Conservation (phyloP, 176 grass and related monocot genomes). For the Eragrostis curvula region DNA sequence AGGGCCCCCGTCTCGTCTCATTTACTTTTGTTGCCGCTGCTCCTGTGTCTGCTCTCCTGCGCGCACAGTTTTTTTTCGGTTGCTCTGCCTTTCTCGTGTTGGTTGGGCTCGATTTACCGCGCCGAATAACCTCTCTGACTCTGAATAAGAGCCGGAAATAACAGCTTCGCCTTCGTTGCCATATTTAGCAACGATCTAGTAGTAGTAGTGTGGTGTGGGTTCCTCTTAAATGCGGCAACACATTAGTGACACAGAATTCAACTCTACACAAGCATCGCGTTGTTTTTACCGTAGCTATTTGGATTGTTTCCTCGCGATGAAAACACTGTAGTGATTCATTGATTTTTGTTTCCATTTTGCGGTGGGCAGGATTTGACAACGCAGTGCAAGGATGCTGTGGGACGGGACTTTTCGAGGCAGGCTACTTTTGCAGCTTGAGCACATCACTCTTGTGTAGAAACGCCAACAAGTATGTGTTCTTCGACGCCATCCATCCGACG, state of each 20-base stretch:
- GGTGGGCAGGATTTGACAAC: slow-evolving; percentile 70
- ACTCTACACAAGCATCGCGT: too few relatives aligned
- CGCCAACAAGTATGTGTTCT: slow-evolving; percentile 66
- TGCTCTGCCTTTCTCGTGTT: neutral
- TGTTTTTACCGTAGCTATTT: too few relatives aligned
- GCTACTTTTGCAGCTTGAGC: slow-evolving; percentile 57
- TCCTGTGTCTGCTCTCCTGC: neutral
- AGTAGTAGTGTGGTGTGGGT: too few relatives aligned
- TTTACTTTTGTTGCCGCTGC: neutral
- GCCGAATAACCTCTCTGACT: neutral
- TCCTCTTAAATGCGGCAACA: too few relatives aligned
- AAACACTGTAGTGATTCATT: neutral
- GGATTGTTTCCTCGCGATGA: too few relatives aligned
- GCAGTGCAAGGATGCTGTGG: slow-evolving; percentile 71
- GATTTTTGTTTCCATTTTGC: neutral
- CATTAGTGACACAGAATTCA: too few relatives aligned
- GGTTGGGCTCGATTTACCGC: neutral
- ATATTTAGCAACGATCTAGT: neutral
- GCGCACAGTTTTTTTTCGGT: neutral
- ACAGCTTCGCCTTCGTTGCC: neutral
- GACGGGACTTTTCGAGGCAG: slow-evolving; percentile 73
- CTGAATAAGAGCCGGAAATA: neutral
- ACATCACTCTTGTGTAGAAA: slow-evolving; percentile 41
- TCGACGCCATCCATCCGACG: slow-evolving; percentile 71
- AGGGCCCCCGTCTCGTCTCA: neutral